These are phyloP conservation scores for Rosellinia necatrix DNA, from an alignment of 2,329 filamentous ascomycete species.

Conservation along the genomic window DNA sequence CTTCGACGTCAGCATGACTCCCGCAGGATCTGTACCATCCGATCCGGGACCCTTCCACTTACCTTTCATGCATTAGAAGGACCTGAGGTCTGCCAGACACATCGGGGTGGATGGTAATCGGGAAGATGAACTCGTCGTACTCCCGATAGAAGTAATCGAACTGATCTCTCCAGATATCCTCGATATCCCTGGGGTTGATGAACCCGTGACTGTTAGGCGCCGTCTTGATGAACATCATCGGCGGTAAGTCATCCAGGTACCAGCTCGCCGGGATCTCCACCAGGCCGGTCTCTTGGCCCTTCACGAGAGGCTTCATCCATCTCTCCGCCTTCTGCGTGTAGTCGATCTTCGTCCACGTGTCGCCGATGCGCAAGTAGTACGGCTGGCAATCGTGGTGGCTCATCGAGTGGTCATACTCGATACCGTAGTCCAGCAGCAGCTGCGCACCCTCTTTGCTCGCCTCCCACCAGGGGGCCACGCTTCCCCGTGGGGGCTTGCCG, in stretches of 20 bases:
- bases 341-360: slow-evolving; percentile 71
- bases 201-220: slow-evolving; percentile 68
- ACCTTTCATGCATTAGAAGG: slow-evolving; percentile 27
- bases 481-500: slow-evolving; percentile 72
- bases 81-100: slow-evolving; percentile 67
- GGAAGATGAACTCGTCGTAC: slow-evolving; percentile 77
- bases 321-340: slow-evolving; percentile 63
- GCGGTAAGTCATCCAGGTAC: slow-evolving; percentile 68
- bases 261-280: slow-evolving; percentile 66
- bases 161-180: slow-evolving; percentile 68
- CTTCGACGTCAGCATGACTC: not conserved
- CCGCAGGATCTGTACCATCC: too few relatives aligned
- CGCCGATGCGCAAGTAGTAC: slow-evolving; percentile 67
- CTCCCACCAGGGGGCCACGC: slow-evolving; percentile 77
- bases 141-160: slow-evolving; percentile 78
- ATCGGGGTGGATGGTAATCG: slow-evolving; percentile 78
- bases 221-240: slow-evolving; percentile 75
- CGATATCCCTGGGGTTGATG: slow-evolving; percentile 60
- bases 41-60: not conserved
- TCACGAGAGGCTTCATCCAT: slow-evolving; percentile 70
- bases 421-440: slow-evolving; percentile 66
- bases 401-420: slow-evolving; percentile 73
- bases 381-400: slow-evolving; percentile 67
- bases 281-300: slow-evolving; percentile 63
- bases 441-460: slow-evolving; percentile 69